Conservation (phyloP, 257 asterid species). For the Prunella vulgaris region DNA sequence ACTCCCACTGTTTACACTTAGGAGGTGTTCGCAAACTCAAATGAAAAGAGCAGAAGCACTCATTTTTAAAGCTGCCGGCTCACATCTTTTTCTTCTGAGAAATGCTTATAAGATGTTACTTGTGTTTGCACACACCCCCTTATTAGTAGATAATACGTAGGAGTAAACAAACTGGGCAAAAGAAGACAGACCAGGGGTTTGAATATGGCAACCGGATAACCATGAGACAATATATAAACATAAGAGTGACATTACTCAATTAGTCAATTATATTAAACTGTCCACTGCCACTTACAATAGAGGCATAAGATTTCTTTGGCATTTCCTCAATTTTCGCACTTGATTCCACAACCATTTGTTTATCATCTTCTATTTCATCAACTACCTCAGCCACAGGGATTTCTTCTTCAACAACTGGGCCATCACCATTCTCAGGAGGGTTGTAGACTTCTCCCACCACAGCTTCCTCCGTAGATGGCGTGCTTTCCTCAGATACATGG, state of each 20-base stretch:
- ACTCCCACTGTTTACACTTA: not conserved
- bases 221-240: not conserved
- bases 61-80: too few species aligned
- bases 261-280: not conserved
- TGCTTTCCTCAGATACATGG: slow-evolving; percentile 42
- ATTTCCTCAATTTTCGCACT: slow-evolving; percentile 59
- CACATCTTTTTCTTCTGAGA: too few species aligned
- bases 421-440: slow-evolving; percentile 73
- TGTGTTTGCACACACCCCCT: too few species aligned
- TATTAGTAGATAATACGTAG: not conserved
- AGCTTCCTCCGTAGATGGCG: slow-evolving; percentile 48
- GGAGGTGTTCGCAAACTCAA: too few species aligned
- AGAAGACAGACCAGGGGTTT: not conserved
- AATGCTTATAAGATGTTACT: too few species aligned
- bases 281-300: slow-evolving; percentile 59
- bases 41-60: too few species aligned
- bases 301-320: slow-evolving; percentile 87
- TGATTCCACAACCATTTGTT: slow-evolving; percentile 47
- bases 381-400: slow-evolving; percentile 77
- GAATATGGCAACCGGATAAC: not conserved
- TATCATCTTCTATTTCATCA: slow-evolving; percentile 53
- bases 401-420: slow-evolving; percentile 52
- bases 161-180: not conserved
- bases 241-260: not conserved
- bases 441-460: slow-evolving; percentile 54